Base-by-base conservation (phyloP, 164 flowering plant species). In the Liquidambar formosana region DNA sequence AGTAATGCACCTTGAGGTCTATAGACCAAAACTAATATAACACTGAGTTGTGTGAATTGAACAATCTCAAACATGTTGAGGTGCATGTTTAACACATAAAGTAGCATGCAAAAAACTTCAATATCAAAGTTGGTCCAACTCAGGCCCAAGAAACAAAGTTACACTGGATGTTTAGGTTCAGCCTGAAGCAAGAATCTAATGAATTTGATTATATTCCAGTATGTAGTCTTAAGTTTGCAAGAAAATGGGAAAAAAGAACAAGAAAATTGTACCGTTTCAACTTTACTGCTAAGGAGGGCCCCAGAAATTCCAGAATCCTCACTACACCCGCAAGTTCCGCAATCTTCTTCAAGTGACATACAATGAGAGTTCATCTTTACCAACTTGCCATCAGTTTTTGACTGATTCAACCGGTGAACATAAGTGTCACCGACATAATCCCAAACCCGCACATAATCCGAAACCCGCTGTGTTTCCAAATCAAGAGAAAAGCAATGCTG, bases 391-490 rank as follows among this genome's bases (percentile, higher is more conserved):
- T 88, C 97, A 79, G 77, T 68, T 79, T 86, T 93, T 69, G 99
- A 91, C 60, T 91, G 99, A 79, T 90, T 92, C 63, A 93, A 71
- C 2, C 97, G 87, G 73, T 96, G 98, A 62, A 92, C 98, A 78
- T 89, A 93, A 52, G 33, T 82, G 65, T 93, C 98, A 70, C 99
- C 97, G 64, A 86, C 97, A 83, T 96, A 96, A 88, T 96, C 99
- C 99, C 98, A 96, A 54, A 96, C 91, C 74, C 82, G 84, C 46
- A 86, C 97, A 83, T 96, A 96, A 88, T 96, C 99, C 99, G 97
- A 96, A 54, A 96, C 91, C 74, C 82, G 84, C 46, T 93, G 97
- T 46, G 87, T 84, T 75, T 84, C 87, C 65, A 92, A 73, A 73
- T 90, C 95, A 71, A 93, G 97, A 61, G 97, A 90, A 81, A 87